Percentiles rank a stretch among this genome's conserved stretches.
Conservation (phyloP, 768 basidiomycete genomes). For the Russula emetica region DNA sequence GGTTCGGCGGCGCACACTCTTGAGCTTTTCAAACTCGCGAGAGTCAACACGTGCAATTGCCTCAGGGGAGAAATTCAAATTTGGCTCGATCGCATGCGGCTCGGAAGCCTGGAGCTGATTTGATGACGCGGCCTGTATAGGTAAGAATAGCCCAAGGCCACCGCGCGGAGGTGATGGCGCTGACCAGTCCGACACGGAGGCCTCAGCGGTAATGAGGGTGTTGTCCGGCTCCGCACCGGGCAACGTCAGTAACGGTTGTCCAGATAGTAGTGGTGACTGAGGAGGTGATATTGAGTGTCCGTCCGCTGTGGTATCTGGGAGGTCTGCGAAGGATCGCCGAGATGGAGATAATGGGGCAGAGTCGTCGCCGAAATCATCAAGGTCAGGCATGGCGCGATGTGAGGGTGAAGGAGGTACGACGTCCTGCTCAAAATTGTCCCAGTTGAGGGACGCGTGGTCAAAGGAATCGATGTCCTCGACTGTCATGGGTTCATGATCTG, state of each 20-base stretch:
- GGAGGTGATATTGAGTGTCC: background rate
- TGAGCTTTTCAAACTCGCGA: constrained; percentile 21
- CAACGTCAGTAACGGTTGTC: constrained; percentile 35
- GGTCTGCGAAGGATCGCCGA: constrained; percentile 21
- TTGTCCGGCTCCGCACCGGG: constrained; percentile 45
- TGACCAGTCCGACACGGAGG: constrained; percentile 20
- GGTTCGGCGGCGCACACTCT: constrained; percentile 23
- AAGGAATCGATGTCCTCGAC: background rate
- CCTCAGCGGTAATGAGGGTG: constrained; percentile 27
- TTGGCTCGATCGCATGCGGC: constrained; percentile 22
- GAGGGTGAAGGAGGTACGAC: constrained; percentile 7
- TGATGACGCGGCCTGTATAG: constrained; percentile 26
- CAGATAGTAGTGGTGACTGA: constrained; percentile 9
- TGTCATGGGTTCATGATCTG: background rate
- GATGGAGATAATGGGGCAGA: constrained; percentile 23
- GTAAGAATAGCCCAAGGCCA: constrained; percentile 26
- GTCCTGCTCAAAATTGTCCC: background rate
- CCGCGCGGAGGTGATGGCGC: constrained; percentile 16
- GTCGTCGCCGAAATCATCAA: background rate
- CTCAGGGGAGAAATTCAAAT: constrained; percentile 21
- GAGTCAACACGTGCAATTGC: constrained; percentile 18
- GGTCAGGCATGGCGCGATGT: background rate
- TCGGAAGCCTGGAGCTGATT: constrained; percentile 14
- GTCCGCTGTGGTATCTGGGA: constrained; percentile 14
- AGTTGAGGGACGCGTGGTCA: background rate